Base-by-base conservation (phyloP, 768 basidiomycete species). In the Glaciozyma martinii region DNA sequence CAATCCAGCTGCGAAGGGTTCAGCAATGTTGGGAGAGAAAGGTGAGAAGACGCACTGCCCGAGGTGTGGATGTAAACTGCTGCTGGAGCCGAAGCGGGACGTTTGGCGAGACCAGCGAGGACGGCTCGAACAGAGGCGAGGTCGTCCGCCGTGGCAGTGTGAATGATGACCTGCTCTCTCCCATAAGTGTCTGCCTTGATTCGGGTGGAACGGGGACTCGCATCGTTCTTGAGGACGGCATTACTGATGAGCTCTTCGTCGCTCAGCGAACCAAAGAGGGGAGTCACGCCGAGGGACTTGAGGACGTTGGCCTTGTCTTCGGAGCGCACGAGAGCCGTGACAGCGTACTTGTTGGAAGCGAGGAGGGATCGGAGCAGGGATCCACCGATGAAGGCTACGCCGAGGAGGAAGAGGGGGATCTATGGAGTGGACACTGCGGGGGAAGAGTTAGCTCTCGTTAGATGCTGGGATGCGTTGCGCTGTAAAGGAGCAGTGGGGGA, bases 31-130 rank as follows among this genome's bases (percentile, higher is more conserved):
- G 21, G n/a, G 1, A 19, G 32, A 27, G 30, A 23, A 27, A 46
- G 23, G 12, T 23, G 15, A 21, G 15, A 5, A 15, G 21, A 64
- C 60, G 33, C 47, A 65, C 67, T 64, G 43, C 64, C 68, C 5
- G 64, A 63, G 12, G 68, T 69, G 62, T 69, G 68, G 23, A 69
- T 63, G 65, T 69, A 69, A n/a, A 69, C 54, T 9, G 68, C 64
- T 2, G 64, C 62, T 8, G 59, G 0, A 23, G 60, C 50, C 6
- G 56, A 46, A 0, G 49, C 19, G 19, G 56, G 16, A 1, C 68
- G 61, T 46, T 61, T n/a, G 15, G 49, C 30, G 56, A 69, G 65
- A 10, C 68, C 68, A 37, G 66, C 61, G 33, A 69, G 50, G 40
- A 69, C 63, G 13, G 56, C 40, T 53, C 66, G 58, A 61, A 69